A percentile compares a stretch with the other conserved stretches of the same genome.
phyloP scores from a whole-genome alignment of 768 basidiomycete genomes.

The Russula brevipes region DNA sequence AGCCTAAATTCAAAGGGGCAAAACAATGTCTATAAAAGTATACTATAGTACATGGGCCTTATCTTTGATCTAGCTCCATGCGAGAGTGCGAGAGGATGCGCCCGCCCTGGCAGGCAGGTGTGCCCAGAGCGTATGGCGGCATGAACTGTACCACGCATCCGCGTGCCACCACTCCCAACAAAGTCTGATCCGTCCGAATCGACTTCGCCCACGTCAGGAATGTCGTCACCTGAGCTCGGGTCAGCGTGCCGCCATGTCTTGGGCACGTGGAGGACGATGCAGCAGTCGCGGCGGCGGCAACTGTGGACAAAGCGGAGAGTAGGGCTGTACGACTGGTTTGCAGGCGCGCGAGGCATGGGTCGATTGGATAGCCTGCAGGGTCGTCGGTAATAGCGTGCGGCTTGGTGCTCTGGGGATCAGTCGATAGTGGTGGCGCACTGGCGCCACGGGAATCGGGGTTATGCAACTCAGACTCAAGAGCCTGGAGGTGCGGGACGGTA shows the following conservation, averaged over 20 bases:
- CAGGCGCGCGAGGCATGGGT: conserved; percentile 89
- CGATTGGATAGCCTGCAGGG: conserved; percentile 66
- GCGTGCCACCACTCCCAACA: conserved; percentile 55
- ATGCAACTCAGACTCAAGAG: no score
- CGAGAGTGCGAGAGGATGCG: conserved; percentile 33
- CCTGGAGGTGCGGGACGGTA: no score
- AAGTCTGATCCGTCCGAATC: conserved; percentile 86
- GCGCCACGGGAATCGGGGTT: conserved; percentile 30
- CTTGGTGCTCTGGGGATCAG: conserved; percentile 32
- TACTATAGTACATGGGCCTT: no score
- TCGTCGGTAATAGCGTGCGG: conserved; percentile 42
- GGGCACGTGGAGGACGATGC: conserved; percentile 35
- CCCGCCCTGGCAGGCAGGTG: conserved; percentile 29
- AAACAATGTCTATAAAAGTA: no score
- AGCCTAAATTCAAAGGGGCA: no score
- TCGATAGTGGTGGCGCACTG: conserved; percentile 41
- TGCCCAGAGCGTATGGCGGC: conserved; percentile 36
- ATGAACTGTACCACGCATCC: conserved; percentile 35
- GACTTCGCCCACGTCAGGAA: conserved; percentile 73
- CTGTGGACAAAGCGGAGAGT: conserved; percentile 34
- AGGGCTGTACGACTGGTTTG: conserved; percentile 96
- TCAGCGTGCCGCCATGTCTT: conserved; percentile 72
- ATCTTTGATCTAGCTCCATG: conserved; percentile 82
- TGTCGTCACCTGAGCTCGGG: conserved; percentile 75
- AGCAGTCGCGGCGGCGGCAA: conserved; percentile 37